Percentiles rank a stretch among this genome's conserved stretches.
Conservation (phyloP, 2,329 filamentous ascomycete genomes). For the Arthroderma sp. region DNA sequence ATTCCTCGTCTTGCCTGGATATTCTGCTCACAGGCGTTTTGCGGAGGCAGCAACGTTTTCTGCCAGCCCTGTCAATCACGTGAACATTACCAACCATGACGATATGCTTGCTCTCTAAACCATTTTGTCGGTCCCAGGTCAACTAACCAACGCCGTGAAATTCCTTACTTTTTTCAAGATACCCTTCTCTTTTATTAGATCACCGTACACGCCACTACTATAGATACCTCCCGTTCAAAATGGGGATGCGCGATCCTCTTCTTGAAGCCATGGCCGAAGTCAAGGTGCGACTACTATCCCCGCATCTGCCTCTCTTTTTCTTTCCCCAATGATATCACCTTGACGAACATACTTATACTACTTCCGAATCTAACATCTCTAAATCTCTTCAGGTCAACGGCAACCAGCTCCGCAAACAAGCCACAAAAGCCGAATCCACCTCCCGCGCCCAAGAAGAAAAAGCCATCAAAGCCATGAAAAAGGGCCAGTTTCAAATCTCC, state of each 20-base stretch:
- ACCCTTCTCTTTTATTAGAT: no score
- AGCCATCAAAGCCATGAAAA: constrained; percentile 36
- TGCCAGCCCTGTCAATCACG: no score
- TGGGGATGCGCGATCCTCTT: constrained; percentile 11
- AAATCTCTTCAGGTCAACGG: constrained; percentile 28
- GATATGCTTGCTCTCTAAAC: no score
- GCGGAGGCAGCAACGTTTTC: no score
- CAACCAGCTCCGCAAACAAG: constrained; percentile 36
- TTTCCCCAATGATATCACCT: neutral
- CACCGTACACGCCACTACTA: no score
- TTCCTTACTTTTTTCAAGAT: no score
- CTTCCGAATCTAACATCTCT: neutral
- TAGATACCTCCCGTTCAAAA: neutral
- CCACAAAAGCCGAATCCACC: constrained; percentile 32
- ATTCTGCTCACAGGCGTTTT: no score
- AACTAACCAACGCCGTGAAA: no score
- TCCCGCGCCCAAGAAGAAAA: constrained; percentile 36
- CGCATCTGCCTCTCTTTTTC: neutral
- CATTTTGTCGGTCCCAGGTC: no score
- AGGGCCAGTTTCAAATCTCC: constrained; percentile 36
- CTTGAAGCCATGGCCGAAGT: constrained; percentile 12
- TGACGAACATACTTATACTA: neutral
- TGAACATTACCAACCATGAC: no score
- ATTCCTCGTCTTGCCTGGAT: no score
- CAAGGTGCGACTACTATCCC: constrained; percentile 5